Conservation (phyloP, 345 rosid genomes). For the Eucalyptus marginata region DNA sequence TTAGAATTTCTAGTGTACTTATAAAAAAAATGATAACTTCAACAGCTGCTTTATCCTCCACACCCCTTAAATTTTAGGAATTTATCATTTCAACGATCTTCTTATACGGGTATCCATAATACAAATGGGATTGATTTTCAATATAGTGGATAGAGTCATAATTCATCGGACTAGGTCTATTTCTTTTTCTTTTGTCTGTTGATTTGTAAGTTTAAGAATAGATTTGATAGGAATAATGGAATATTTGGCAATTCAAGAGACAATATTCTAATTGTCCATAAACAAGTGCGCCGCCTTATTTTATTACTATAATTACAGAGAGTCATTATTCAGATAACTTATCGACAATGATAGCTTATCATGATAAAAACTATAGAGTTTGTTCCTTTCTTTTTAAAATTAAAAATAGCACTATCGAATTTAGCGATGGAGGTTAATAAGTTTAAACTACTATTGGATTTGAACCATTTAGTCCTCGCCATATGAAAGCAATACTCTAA, state of each 20-base stretch:
- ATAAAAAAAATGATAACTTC: no score
- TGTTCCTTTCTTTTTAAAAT: not conserved
- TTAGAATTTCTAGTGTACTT: no score
- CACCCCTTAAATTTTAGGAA: not conserved
- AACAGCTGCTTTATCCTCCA: not conserved
- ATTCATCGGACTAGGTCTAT: not conserved
- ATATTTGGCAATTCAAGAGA: not conserved
- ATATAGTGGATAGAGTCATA: not conserved
- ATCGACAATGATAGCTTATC: not conserved
- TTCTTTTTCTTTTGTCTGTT: not conserved
- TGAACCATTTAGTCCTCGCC: not conserved
- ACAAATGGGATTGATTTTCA: not conserved
- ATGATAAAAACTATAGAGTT: not conserved
- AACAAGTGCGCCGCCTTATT: not conserved
- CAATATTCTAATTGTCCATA: not conserved
- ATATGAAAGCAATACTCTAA: not conserved
- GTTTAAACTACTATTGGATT: not conserved
- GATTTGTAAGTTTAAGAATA: not conserved
- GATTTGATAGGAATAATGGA: not conserved
- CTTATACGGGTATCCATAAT: not conserved
- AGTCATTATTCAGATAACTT: not conserved
- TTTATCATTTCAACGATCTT: not conserved
- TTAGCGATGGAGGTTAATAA: not conserved
- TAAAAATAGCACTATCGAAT: not conserved
- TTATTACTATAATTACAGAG: not conserved